These are phyloP conservation scores for Xylaria telfairii DNA, from an alignment of 495 filamentous ascomycete genomes.

Conservation along the genomic window DNA sequence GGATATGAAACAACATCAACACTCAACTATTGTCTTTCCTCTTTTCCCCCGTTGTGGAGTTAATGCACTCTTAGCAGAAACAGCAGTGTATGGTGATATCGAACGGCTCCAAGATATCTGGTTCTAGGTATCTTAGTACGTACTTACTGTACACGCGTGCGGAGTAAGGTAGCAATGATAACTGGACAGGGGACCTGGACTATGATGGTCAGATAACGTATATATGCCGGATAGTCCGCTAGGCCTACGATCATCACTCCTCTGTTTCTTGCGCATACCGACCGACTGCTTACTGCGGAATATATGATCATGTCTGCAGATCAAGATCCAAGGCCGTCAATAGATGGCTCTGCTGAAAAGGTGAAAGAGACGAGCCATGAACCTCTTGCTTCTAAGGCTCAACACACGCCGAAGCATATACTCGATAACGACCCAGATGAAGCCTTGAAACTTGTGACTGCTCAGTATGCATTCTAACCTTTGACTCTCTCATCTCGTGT, in stretches of 20 bases:
- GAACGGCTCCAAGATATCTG: not conserved
- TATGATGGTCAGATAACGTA: slow-evolving; percentile 10
- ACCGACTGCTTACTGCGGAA: not conserved
- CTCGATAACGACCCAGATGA: slow-evolving; percentile 37
- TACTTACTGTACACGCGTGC: not conserved
- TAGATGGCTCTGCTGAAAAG: slow-evolving; percentile 29
- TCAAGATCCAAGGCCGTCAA: not conserved
- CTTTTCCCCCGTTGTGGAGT: not conserved
- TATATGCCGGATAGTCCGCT: not conserved
- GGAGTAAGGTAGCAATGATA: slow-evolving; percentile 12
- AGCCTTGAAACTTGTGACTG: slow-evolving; percentile 37
- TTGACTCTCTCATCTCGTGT: not conserved
- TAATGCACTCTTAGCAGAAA: not conserved
- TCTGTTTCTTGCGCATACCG: not conserved
- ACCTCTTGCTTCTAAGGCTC: slow-evolving; percentile 15
- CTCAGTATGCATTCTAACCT: slow-evolving; percentile 13
- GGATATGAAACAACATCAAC: not conserved
- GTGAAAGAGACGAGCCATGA: slow-evolving; percentile 13
- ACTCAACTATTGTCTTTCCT: not conserved
- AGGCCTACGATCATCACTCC: not conserved
- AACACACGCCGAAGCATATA: slow-evolving; percentile 29
- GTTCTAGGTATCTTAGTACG: not conserved
- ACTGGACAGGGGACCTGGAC: not conserved
- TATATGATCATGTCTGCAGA: slow-evolving; percentile 2
- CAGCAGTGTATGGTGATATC: not conserved